Evolutionary conservation across 768 basidiomycete genomes (phyloP), one percentile per base, ranked within the genome.

Genomic region (Panaeolus papilionaceus): DNA sequence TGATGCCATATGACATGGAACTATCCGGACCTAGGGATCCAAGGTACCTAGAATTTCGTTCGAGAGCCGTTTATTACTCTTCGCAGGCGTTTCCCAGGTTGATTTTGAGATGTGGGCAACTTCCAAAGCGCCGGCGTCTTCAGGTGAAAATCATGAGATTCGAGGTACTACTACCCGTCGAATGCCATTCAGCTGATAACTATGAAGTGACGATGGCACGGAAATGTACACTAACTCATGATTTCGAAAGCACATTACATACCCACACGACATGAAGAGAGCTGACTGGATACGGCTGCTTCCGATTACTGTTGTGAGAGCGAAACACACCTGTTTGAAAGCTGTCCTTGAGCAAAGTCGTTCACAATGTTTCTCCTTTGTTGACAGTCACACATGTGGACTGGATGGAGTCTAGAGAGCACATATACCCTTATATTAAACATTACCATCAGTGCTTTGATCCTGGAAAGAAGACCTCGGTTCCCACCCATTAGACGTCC

Each of bases 401-500:
- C 44, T 44, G 42, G 42, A 40, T 33, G 4, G 14, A 40, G 39
- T 11, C 16, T 58, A 66, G 73, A 71, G 72, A 73, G 72, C 37
- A 67, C 69, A 76, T 70, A 69, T 72, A 70, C 70, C 72, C 72
- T 73, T 70, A 71, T 63, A 62, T 54, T 64, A 72, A 70, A 64
- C 37, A 38, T 63, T 64, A 58, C 68, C 69, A 70, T 72, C 66
- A 65, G 70, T 64, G 64, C 64, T 62, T 47, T 68, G 69, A 68
- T 70, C 68, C 67, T 68, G 68, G 70, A 65, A 69, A 62, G 47
- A 66, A 58, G 54, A 51, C 67, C 54, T 64, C 67, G 66, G 67
- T 72, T 72, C 72, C 69, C 74, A 73, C 72, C 68, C 63, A 49
- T 54, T 64, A 64, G 72, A 73, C 72, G 67, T 72, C 51, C 71